Base-by-base conservation (phyloP, 2,329 filamentous ascomycete genomes). In the Beauveria caledonica region DNA sequence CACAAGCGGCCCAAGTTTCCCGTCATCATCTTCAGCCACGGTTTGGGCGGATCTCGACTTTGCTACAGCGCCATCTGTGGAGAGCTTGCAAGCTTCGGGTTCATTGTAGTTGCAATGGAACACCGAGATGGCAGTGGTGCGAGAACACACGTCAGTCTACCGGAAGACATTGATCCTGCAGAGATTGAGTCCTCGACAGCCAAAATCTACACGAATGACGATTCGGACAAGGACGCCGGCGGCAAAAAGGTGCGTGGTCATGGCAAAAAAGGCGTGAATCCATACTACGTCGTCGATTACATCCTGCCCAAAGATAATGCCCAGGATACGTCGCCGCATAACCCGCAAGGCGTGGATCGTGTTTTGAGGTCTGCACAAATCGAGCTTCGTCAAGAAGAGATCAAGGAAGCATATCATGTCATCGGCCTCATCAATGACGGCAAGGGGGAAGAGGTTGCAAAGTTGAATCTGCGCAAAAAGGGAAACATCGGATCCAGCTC, bases 11-110 rank as follows among this genome's bases (percentile, higher is more conserved):
- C 83, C 0, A 75, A 63, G 4, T 88, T 87, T 62, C 85, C 86
- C 1, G 72, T 87, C 23, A 75, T 88, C 39, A 76, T 88, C 23
- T 88, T 89, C 69, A 86, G 82, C 65, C 86, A 88, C 69, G 86
- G 86, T 0, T 71, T 88, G 6, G 84, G 85, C 5, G 85, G 84
- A 0, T 86, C 82, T 2, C 73, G 84, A 51, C 86, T 84, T 2
- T 81, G 80, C 63, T 87, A 86, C 66, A 85, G 81, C 19, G 78
- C 79, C 17, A 74, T 88, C 2, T 88, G 85, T 64, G 83, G 85
- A 8, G 84, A 88, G 64, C 81, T 88, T 64, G 85, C 85, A 0
- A 86, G 82, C 66, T 84, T 86, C 64, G 84, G 85, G 0, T 86
- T 87, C 65, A 74, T 88, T 0, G 84, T 88, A 0, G 79, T 84